These are phyloP conservation scores for Blepharisma undulans DNA, from an alignment of 169 alveolate genomes.

Conservation along the genomic window DNA sequence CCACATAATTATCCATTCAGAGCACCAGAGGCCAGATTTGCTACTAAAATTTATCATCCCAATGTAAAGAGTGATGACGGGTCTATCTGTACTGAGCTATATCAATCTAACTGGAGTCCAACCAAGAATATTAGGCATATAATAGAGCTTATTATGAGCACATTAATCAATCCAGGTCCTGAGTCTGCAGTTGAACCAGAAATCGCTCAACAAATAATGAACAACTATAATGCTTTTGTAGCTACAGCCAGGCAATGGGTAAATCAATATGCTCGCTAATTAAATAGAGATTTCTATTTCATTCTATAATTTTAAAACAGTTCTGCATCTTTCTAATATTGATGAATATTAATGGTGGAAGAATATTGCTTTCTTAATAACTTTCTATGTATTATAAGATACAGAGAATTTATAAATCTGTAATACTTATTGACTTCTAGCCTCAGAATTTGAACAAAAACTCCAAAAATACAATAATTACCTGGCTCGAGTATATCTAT, in stretches of 20 bases:
- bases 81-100: not conserved
- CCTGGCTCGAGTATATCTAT: constrained; percentile 68
- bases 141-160: not conserved
- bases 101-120: not conserved
- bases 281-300: no score
- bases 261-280: no score
- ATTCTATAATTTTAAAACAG: no score
- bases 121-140: not conserved
- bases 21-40: constrained; percentile 43
- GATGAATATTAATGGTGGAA: no score
- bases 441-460: no score
- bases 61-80: constrained; percentile 41
- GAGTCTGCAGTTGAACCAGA: constrained; percentile 23
- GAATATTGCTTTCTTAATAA: no score
- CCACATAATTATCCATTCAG: constrained; percentile 57
- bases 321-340: no score
- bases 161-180: not conserved
- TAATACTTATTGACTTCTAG: no score
- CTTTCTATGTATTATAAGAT: no score
- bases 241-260: no score
- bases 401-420: no score
- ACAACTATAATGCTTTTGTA: no score
- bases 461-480: constrained; percentile 84
- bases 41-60: constrained; percentile 48
- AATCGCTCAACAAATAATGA: not conserved